Evolutionary conservation across 371 early-diverging fungal species (phyloP), one percentile per base, ranked within the genome.

Genomic region (Cokeromyces recurvatus): DNA sequence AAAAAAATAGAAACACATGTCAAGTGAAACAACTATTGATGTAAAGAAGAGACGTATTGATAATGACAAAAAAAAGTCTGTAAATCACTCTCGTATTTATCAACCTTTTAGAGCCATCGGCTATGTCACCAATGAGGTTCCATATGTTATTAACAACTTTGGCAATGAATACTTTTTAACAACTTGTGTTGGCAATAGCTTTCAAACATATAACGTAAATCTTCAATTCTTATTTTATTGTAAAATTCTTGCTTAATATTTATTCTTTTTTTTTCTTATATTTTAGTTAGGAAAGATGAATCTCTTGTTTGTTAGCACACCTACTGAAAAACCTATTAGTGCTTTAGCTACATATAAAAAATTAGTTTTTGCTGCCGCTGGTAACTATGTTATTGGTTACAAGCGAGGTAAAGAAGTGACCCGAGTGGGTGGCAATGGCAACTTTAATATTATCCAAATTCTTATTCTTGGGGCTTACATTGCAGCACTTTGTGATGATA

Each of bases 61-160:
- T 17, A 50, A 51, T 16, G 36, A 31, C 20, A 3, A 8, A 10
- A 53, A 50, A 11, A 53, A 59, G 19, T 27, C 24, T 9, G 19
- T 14, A 10, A 52, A 44, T 0, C 74, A 68, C 19, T 73, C 80
- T 12, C 78, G 79, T 24, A 72, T 91, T 40, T 93, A 83, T 57
- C 82, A 81, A 38, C 92, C 92, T 29, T 94, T 89, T 68, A 74
- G 94, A 51, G 91, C 94, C 3, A 75, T 95, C 27, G 95, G 97
- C 29, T 90, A 91, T 66, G 81, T 94, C 24, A 85, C 91, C 49
- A 82, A 84, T 51, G 85, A 87, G 38, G 59, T 86, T 19, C 87
- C 93, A 12, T 81, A 91, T 63, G 71, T 78, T 21, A 67, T 96
- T 40, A 91, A 92, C 69, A 74, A 80, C 37, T 73, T 82, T 36